These are phyloP conservation scores for Syzygium aromaticum DNA, from an alignment of 345 rosid genomes.

Conservation along the genomic window DNA sequence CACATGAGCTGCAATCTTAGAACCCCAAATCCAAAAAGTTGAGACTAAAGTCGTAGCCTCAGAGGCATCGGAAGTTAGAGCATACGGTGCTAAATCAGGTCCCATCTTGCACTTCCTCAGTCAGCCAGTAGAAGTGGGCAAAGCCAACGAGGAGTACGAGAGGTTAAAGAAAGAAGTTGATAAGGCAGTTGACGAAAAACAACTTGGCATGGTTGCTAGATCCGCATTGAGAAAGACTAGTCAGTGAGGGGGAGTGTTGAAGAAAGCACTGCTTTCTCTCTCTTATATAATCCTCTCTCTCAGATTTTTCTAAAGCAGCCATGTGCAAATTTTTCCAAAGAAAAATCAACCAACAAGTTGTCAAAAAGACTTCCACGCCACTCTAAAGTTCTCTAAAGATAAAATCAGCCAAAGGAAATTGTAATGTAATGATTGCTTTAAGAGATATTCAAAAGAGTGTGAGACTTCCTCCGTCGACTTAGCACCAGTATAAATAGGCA, in stretches of 20 bases:
- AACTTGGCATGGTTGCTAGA: neutral
- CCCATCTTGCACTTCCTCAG: constrained; percentile 19
- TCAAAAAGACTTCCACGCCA: too few relatives aligned
- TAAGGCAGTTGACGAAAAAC: neutral
- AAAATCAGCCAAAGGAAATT: too few relatives aligned
- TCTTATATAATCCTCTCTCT: too few relatives aligned
- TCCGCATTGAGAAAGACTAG: neutral
- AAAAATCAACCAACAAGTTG: too few relatives aligned
- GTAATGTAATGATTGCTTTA: too few relatives aligned
- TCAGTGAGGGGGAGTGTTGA: neutral
- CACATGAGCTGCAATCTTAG: constrained; percentile 16
- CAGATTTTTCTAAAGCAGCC: too few relatives aligned
- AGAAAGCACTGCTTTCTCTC: neutral
- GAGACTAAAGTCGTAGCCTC: constrained; percentile 11
- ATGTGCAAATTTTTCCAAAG: too few relatives aligned
- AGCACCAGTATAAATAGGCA: too few relatives aligned
- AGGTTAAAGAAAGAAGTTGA: constrained; percentile 14
- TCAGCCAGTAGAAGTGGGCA: constrained; percentile 16
- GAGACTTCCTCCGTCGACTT: too few relatives aligned
- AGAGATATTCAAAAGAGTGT: too few relatives aligned
- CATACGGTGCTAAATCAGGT: constrained; percentile 9
- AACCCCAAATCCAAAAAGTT: constrained; percentile 9
- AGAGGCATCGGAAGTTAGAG: constrained; percentile 32
- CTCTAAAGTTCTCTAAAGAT: too few relatives aligned
- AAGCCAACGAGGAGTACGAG: constrained; percentile 14